Evolutionary conservation across 2,329 filamentous ascomycete species (phyloP), one percentile per base, ranked within the genome.

Genomic region (Ceratocystis albifundus): DNA sequence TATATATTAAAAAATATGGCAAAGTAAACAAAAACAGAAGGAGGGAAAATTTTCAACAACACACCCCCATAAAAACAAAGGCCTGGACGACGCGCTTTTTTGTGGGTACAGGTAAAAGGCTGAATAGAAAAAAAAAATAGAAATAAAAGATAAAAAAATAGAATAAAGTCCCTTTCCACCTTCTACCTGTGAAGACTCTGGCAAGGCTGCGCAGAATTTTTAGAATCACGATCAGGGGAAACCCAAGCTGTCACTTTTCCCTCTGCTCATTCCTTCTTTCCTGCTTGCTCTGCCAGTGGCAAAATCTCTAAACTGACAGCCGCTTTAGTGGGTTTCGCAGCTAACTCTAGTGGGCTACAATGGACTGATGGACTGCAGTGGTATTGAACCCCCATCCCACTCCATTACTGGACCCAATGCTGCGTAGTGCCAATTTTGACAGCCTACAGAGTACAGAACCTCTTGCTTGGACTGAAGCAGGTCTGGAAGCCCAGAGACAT

Each of bases 191-290:
- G 22, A 53, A 53, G 48, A 25, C 5, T 15, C 48, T 53, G 48
- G 20, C 17, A 53, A 12, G 36, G 36, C 36, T 41, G 36, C 36
- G 36, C 36, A 12, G 48, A 53, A n/a, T n/a, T 20, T 8, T 4
- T 53, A 4, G n/a, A n/a, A 22, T n/a, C 28, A 30, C 36, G 32
- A 28, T 59, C 55, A 59, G 55, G 55, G 55, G 55, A 30, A 30
- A 59, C 55, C 55, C 55, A 59, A 28, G 55, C 55, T 59, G 55
- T 59, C 55, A 59, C 25, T 59, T 59, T 36, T 36, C 1, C 5
- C 28, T n/a, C 12, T 53, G 7, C 3, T 41, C 36, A 41, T 15
- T 41, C 36, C 20, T 48, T 48, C 45, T 48, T 48, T 20, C 17
- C 20, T 48, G 5, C 10, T 20, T 48, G 36, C 36, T 59, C 55